Percentiles rank a stretch among this genome's conserved stretches.
phyloP scores from a whole-genome alignment of 73 alveolate species.

The Halteria grandinella region DNA sequence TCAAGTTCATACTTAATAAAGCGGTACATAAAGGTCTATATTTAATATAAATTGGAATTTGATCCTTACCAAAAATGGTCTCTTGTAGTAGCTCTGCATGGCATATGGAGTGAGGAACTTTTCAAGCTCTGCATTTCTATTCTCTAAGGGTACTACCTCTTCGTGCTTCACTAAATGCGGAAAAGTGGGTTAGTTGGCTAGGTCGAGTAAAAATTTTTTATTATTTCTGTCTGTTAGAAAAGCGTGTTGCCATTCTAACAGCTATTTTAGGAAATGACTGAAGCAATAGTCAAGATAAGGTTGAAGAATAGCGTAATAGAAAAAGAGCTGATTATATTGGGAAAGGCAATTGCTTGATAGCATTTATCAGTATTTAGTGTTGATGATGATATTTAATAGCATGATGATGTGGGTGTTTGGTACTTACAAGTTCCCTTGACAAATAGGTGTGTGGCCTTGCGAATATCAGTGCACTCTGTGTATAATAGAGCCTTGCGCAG shows the following conservation, averaged over 20 bases:
- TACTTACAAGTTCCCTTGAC: slow-evolving; percentile 35
- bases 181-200: too few species aligned
- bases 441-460: slow-evolving; percentile 37
- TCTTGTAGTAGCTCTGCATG: neutral
- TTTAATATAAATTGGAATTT: neutral
- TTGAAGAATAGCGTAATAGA: too few species aligned
- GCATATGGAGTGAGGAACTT: neutral
- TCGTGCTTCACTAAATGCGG: neutral
- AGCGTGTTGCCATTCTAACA: too few species aligned
- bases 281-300: too few species aligned
- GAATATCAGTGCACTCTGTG: neutral
- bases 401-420: too few species aligned
- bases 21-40: slow-evolving; percentile 21
- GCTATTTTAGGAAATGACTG: too few species aligned
- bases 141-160: slow-evolving; percentile 2
- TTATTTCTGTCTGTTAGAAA: too few species aligned
- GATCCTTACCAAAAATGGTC: slow-evolving; percentile 3
- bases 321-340: too few species aligned
- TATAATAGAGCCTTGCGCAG: slow-evolving; percentile 9
- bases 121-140: neutral
- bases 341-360: too few species aligned
- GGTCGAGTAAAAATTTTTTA: too few species aligned
- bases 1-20: slow-evolving; percentile 20
- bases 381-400: too few species aligned
- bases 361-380: too few species aligned